These are phyloP conservation scores for Paracoccidioides lutzii DNA, from an alignment of 2,329 filamentous ascomycete species.

Conservation along the genomic window DNA sequence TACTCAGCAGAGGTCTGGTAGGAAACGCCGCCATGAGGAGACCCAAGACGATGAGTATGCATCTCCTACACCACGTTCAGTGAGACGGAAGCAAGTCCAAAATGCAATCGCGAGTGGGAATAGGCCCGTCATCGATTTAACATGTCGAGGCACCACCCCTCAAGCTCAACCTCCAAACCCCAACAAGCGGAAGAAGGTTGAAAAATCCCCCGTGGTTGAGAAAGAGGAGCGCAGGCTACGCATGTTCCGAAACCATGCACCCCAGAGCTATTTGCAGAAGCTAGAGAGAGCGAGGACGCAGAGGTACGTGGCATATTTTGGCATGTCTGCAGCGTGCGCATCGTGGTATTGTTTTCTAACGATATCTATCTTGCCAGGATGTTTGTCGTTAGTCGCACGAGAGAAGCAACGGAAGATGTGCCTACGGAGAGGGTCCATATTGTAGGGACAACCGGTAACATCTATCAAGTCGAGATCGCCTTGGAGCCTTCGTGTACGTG, in stretches of 20 bases:
- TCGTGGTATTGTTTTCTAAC: background rate
- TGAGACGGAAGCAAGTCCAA: constrained; percentile 7
- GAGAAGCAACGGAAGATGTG: constrained; percentile 30
- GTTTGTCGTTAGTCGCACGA: constrained; percentile 42
- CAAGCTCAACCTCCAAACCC: background rate
- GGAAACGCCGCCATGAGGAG: background rate
- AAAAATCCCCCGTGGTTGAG: constrained; percentile 8
- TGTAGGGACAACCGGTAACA: constrained; percentile 48
- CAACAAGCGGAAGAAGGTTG: background rate
- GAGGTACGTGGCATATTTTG: constrained; percentile 17
- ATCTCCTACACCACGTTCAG: constrained; percentile 3
- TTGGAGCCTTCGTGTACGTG: constrained; percentile 43
- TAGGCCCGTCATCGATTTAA: constrained; percentile 12
- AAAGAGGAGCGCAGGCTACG: constrained; percentile 29
- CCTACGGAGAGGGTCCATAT: constrained; percentile 43
- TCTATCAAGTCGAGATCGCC: constrained; percentile 46
- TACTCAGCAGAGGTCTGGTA: background rate
- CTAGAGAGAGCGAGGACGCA: constrained; percentile 39
- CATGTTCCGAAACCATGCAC: constrained; percentile 31
- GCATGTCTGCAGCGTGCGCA: background rate
- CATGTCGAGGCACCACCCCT: constrained; percentile 1
- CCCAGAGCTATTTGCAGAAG: constrained; percentile 35
- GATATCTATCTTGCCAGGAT: constrained; percentile 28
- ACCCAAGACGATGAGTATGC: background rate
- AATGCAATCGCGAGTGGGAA: background rate